phyloP scores from a whole-genome alignment of 257 asterid species.

The Parsonsia alboflavescens region DNA sequence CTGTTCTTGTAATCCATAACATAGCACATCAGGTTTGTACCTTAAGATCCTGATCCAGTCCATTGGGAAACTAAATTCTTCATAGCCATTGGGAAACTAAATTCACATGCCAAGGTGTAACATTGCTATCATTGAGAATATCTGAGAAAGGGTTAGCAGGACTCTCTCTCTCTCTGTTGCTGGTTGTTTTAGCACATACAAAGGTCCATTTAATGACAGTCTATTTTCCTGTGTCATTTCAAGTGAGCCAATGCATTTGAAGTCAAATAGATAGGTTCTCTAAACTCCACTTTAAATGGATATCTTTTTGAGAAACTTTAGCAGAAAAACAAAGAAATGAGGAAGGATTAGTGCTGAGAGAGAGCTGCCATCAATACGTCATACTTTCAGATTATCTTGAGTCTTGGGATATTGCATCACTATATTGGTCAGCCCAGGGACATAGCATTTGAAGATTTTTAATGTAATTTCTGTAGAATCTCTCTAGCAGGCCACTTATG shows the following conservation, averaged over 20 bases:
- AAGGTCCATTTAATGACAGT: neutral
- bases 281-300: neutral
- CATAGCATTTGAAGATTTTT: neutral
- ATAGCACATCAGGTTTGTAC: slow-evolving; percentile 92
- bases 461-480: neutral
- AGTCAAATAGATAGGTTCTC: neutral
- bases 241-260: neutral
- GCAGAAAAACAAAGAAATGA: neutral
- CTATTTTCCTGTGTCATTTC: neutral
- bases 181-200: neutral
- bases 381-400: neutral
- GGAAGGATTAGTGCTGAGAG: neutral
- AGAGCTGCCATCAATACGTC: neutral
- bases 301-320: neutral
- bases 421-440: neutral
- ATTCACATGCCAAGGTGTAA: neutral
- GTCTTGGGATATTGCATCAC: neutral
- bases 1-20: slow-evolving; percentile 90
- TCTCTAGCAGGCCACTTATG: neutral
- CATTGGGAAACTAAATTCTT: neutral
- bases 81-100: no score
- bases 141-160: neutral
- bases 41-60: neutral
- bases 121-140: neutral
- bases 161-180: neutral